phyloP scores from a whole-genome alignment of 306 rosid genomes.

The Argentina anserina region DNA sequence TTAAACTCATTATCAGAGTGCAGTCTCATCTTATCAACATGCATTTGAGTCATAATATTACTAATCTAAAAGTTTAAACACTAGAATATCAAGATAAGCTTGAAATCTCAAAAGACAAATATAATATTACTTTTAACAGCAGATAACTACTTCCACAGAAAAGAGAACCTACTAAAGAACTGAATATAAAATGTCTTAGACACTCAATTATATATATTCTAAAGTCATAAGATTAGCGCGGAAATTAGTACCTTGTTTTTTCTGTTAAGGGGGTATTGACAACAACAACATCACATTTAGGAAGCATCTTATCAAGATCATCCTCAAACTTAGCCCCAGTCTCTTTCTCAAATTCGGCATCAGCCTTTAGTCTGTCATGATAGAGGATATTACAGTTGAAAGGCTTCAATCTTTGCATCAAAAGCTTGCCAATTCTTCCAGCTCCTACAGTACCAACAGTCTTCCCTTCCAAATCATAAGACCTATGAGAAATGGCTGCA shows the following conservation, averaged over 20 bases:
- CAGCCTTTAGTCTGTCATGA: conserved; percentile 70
- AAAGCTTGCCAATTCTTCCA: conserved; percentile 80
- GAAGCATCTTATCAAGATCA: conserved; percentile 94
- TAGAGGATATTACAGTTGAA: conserved; percentile 88
- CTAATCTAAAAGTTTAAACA: background rate
- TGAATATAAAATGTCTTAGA: background rate
- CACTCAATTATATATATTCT: background rate
- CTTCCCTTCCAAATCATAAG: conserved; percentile 97
- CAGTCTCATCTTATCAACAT: background rate
- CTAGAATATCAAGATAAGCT: background rate
- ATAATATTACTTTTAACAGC: background rate
- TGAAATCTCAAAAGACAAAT: background rate
- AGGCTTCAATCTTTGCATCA: conserved; percentile 88
- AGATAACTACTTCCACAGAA: background rate
- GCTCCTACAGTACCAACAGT: conserved; percentile 86
- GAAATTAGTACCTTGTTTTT: conserved; percentile 61
- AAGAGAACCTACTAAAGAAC: background rate
- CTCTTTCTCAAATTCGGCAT: conserved; percentile 67
- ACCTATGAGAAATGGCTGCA: conserved; percentile 82
- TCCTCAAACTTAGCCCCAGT: conserved; percentile 85
- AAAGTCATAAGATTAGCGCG: background rate
- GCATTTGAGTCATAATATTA: background rate
- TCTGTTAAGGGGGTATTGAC: conserved; percentile 91
- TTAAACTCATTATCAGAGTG: background rate
- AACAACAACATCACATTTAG: conserved; percentile 84